A percentile compares a stretch with the other conserved stretches of the same genome.
These are phyloP conservation scores for Raphanus raphanistrum DNA, from an alignment of 345 rosid genomes.

Conservation along the genomic window DNA sequence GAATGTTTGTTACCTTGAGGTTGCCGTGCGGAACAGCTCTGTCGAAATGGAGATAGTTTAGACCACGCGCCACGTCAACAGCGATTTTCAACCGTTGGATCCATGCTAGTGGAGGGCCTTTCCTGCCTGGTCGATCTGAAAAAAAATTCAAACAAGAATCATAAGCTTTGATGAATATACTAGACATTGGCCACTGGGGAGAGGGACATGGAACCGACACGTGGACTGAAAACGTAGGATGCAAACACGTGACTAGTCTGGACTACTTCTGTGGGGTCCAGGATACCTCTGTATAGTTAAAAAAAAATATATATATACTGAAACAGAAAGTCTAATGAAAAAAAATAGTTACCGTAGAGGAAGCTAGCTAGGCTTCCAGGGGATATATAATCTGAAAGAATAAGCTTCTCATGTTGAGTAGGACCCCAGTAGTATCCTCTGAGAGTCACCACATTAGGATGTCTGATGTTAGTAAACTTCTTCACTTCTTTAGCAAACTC, in stretches of 20 bases:
- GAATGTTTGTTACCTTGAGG: constrained; percentile 85
- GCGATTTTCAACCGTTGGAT: constrained; percentile 85
- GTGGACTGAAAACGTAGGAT: too few relatives aligned
- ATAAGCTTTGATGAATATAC: constrained; percentile 3
- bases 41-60: constrained; percentile 96
- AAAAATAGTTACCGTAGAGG: constrained; percentile 69
- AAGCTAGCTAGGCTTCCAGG: constrained; percentile 98
- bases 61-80: constrained; percentile 96
- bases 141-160: constrained; percentile 11
- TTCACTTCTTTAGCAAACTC: constrained; percentile 96
- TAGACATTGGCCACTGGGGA: too few relatives aligned
- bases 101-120: constrained; percentile 85
- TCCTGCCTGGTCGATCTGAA: constrained; percentile 92
- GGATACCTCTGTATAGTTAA: too few relatives aligned
- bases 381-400: constrained; percentile 86
- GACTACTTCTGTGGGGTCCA: too few relatives aligned
- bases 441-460: constrained; percentile 94
- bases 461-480: constrained; percentile 88
- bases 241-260: too few relatives aligned
- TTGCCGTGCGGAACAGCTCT: constrained; percentile 98
- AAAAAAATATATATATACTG: too few relatives aligned
- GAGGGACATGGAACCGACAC: too few relatives aligned
- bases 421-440: constrained; percentile 99
- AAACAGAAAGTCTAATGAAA: not conserved
- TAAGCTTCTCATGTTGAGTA: constrained; percentile 96